These are phyloP conservation scores for Mycena rebaudengoi DNA, from an alignment of 768 basidiomycete species.

Conservation along the genomic window DNA sequence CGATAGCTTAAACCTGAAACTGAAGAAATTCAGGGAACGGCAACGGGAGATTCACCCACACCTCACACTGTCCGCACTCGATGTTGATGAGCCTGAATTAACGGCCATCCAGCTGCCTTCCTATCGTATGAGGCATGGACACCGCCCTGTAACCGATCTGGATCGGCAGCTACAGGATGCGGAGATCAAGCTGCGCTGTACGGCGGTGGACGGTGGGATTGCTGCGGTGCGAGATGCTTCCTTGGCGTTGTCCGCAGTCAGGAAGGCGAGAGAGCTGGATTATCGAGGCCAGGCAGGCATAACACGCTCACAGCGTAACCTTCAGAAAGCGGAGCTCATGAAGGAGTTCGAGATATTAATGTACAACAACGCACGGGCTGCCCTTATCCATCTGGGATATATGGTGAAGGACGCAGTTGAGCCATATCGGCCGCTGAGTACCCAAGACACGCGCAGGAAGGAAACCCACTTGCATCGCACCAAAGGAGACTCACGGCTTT, in stretches of 20 bases:
- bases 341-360: too few relatives aligned
- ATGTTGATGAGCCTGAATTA: too few relatives aligned
- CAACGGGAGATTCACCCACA: not conserved
- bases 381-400: not conserved
- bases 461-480: too few relatives aligned
- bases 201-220: too few relatives aligned
- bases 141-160: not conserved
- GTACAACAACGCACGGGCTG: too few relatives aligned
- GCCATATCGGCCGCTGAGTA: not conserved
- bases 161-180: not conserved
- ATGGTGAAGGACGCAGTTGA: not conserved
- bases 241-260: not conserved
- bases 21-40: not conserved
- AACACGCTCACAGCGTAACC: too few relatives aligned
- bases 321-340: too few relatives aligned
- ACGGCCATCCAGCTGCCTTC: constrained; percentile 5
- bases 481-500: constrained; percentile 1
- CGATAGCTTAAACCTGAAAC: not conserved
- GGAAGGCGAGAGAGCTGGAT: not conserved
- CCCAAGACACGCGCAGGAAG: not conserved
- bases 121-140: not conserved
- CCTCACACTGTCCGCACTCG: too few relatives aligned
- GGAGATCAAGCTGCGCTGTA: too few relatives aligned
- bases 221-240: too few relatives aligned
- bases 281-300: constrained; percentile 4